A percentile compares a stretch with the other conserved stretches of the same genome.
These are phyloP conservation scores for Xylariomycetidae sp. DNA, from an alignment of 2,329 filamentous ascomycete species.

Conservation along the genomic window DNA sequence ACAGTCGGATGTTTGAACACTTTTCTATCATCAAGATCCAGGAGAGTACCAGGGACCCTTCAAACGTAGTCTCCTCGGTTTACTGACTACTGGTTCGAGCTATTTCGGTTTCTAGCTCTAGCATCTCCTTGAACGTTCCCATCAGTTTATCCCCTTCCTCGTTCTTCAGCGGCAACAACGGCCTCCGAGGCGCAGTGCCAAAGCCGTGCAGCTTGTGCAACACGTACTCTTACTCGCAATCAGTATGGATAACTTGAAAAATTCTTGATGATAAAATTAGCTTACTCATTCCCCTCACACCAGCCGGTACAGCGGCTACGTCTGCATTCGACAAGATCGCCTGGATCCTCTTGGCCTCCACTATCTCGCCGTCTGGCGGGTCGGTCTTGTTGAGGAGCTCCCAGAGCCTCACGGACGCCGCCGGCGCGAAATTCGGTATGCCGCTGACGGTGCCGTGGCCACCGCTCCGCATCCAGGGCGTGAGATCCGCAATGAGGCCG, in stretches of 20 bases:
- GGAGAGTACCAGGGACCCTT: no score
- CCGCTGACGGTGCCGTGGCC: conserved; percentile 21
- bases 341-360: conserved; percentile 13
- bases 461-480: conserved; percentile 20
- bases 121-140: conserved; percentile 10
- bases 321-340: conserved; percentile 16
- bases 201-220: conserved; percentile 17
- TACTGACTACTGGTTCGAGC: no score
- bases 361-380: conserved; percentile 6
- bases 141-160: conserved; percentile 15
- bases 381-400: conserved; percentile 11
- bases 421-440: conserved; percentile 19
- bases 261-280: background rate
- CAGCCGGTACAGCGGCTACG: conserved; percentile 17
- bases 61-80: no score
- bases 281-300: conserved; percentile 20
- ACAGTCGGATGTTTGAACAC: no score
- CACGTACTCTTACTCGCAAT: conserved; percentile 12
- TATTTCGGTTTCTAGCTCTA: conserved; percentile 11
- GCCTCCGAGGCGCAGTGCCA: conserved; percentile 12
- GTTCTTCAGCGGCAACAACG: conserved; percentile 13
- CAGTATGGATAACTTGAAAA: background rate
- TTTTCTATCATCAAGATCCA: no score
- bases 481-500: conserved; percentile 19
- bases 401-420: conserved; percentile 19